Evolutionary conservation across 1,139 yeast genomes (phyloP).

Genomic region (Blastobotrys serpentis): DNA sequence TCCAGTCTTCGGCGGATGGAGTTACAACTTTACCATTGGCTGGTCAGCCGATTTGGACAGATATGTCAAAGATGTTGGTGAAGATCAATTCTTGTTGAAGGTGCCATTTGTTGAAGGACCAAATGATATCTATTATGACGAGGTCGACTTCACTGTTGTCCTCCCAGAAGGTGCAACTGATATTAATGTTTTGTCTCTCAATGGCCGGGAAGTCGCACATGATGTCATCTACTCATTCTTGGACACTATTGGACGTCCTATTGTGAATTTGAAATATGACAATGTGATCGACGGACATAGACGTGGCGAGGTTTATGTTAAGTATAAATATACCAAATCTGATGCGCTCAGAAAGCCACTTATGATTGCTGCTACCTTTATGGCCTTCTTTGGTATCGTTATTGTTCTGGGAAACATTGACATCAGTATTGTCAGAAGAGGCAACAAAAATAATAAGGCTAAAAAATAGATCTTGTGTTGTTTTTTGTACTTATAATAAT

Average conservation of each 20-base stretch:
- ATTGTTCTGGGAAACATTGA: slow-evolving; percentile 46
- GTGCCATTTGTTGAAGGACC: slow-evolving; percentile 79
- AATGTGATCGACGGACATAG: slow-evolving; percentile 73
- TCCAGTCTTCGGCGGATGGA: slow-evolving; percentile 96
- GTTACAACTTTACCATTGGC: slow-evolving; percentile 90
- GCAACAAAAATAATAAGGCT: neutral
- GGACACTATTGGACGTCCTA: slow-evolving; percentile 82
- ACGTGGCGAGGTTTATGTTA: slow-evolving; percentile 55
- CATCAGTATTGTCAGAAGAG: slow-evolving; percentile 20
- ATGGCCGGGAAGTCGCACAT: slow-evolving; percentile 38
- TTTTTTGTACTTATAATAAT: slow-evolving; percentile 6
- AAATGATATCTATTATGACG: slow-evolving; percentile 59
- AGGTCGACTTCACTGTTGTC: slow-evolving; percentile 59
- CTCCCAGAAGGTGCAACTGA: slow-evolving; percentile 87
- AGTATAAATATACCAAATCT: slow-evolving; percentile 58
- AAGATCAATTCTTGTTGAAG: slow-evolving; percentile 59
- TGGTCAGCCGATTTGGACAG: slow-evolving; percentile 67
- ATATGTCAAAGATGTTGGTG: slow-evolving; percentile 46
- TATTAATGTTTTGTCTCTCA: slow-evolving; percentile 58
- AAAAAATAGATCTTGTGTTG: slow-evolving; percentile 1
- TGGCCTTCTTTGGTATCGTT: slow-evolving; percentile 58
- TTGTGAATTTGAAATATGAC: slow-evolving; percentile 59
- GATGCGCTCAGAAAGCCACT: slow-evolving; percentile 64
- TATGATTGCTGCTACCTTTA: slow-evolving; percentile 62
- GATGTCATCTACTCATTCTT: slow-evolving; percentile 56